Base-by-base conservation (phyloP, 208 protist species). In the Trypanosoma rangeli region DNA sequence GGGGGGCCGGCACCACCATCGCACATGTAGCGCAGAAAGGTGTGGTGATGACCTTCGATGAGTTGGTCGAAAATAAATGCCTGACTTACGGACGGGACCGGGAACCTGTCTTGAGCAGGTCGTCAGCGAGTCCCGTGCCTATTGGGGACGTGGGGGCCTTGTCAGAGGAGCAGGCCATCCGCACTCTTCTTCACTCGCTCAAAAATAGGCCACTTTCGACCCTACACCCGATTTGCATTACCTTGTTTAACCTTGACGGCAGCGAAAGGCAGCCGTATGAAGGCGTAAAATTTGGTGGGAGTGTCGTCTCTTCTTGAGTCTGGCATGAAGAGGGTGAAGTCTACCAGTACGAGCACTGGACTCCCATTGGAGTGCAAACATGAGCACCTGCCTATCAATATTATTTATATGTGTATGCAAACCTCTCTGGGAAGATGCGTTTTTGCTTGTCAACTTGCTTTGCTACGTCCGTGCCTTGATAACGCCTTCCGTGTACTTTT, bases 41-140 rank as follows among this genome's bases (percentile, higher is more conserved):
- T 18, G 84, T 84, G 33, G 85, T 96, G 33, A 92, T 96, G 86
- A 96, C 91, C 9, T 96, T 96, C 65, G 86, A 96, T 68, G 87
- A 96, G 49, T 74, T 96, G 31, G 86, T 79, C 0, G 68, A 83
- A 49, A 68, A 70, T 13, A 69, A 82, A 26, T 85, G 76, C 39
- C 62, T 93, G 26, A 28, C 72, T 29, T 92, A 90, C 68, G 77
- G 78, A 44, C 68, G 77, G 39, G 73, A 81, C 57, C 63, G 69
- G 42, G 54, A 88, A 56, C 67, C 35, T 1, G 82, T 84, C 54
- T 61, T 86, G 15, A 42, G 55, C 2, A 70, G 84, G 12, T 64
- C 78, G 9, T 83, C 84, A 9, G 35, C 66, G 12, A 83, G 82
- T 46, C 22, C 59, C 20, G 79, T 91, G 20, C 76, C 82, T 0